phyloP scores from a whole-genome alignment of 495 filamentous ascomycete genomes.

The Aspergillus biplanus region DNA sequence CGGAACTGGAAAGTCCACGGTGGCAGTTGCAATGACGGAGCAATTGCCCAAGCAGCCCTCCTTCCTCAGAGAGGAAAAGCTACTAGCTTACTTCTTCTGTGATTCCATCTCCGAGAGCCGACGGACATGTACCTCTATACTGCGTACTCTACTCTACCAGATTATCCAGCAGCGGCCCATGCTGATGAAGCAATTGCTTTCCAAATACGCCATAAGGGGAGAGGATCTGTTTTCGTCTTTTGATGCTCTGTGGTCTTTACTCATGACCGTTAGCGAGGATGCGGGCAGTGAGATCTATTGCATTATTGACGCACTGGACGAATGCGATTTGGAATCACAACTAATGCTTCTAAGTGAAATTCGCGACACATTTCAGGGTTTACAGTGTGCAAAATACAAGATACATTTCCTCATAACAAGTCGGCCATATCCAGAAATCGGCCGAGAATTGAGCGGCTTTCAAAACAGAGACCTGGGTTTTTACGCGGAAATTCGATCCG shows the following conservation, averaged over 20 bases:
- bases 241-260: conserved; percentile 31
- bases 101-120: conserved; percentile 24
- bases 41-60: conserved; percentile 20
- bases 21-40: conserved; percentile 28
- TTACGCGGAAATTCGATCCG: conserved; percentile 18
- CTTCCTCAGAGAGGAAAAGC: conserved; percentile 16
- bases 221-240: conserved; percentile 32
- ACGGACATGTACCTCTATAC: conserved; percentile 25
- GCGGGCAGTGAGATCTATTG: conserved; percentile 21
- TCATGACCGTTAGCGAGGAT: conserved; percentile 21
- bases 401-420: conserved; percentile 29
- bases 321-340: conserved; percentile 30
- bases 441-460: conserved; percentile 21
- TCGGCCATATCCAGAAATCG: conserved; percentile 30
- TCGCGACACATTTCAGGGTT: neutral
- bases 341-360: conserved; percentile 24
- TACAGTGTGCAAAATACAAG: neutral
- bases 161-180: conserved; percentile 23
- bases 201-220: conserved; percentile 26
- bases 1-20: conserved; percentile 35
- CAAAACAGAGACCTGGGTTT: conserved; percentile 19
- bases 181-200: conserved; percentile 24
- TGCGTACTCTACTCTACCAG: conserved; percentile 35
- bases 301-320: conserved; percentile 35
- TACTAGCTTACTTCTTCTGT: conserved; percentile 37